phyloP scores from a whole-genome alignment of 352 stramenopile species.

The Phytopythium litorale region DNA sequence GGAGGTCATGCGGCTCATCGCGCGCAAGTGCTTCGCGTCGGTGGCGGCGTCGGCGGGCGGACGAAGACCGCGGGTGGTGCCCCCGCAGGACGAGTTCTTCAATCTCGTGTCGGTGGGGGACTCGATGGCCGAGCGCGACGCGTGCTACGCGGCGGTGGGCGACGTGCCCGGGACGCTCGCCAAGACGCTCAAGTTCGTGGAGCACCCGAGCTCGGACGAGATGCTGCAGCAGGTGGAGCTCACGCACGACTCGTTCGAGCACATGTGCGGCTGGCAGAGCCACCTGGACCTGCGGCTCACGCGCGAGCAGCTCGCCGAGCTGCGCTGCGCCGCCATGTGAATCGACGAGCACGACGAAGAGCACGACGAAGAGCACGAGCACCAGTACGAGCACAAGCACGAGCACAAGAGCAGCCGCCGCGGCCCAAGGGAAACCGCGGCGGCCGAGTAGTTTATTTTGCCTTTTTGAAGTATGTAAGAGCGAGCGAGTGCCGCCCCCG shows the following conservation, averaged over 20 bases:
- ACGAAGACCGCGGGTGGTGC: no score
- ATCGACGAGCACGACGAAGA: neutral
- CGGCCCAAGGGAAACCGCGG: neutral
- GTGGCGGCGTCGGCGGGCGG: neutral
- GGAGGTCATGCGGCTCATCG: conserved; percentile 85
- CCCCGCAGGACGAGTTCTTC: conserved; percentile 43
- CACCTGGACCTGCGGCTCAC: conserved; percentile 77
- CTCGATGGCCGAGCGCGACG: conserved; percentile 85
- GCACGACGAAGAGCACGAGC: neutral
- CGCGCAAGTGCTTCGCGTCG: conserved; percentile 69
- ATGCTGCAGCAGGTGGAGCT: conserved; percentile 83
- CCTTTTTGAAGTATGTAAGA: conserved; percentile 8
- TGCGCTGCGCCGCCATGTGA: conserved; percentile 46
- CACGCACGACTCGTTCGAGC: conserved; percentile 80
- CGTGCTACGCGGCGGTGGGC: conserved; percentile 67
- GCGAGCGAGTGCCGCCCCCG: neutral
- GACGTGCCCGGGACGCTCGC: conserved; percentile 65
- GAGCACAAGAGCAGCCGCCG: neutral
- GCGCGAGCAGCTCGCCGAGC: conserved; percentile 66
- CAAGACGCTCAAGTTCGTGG: conserved; percentile 87
- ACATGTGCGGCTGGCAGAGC: conserved; percentile 78
- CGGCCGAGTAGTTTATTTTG: conserved; percentile 4
- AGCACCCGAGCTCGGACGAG: conserved; percentile 74
- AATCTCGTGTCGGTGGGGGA: conserved; percentile 83
- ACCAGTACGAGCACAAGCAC: no score